Base-by-base conservation (phyloP, 2,329 filamentous ascomycete genomes). In the Aurifilum marmelostoma region DNA sequence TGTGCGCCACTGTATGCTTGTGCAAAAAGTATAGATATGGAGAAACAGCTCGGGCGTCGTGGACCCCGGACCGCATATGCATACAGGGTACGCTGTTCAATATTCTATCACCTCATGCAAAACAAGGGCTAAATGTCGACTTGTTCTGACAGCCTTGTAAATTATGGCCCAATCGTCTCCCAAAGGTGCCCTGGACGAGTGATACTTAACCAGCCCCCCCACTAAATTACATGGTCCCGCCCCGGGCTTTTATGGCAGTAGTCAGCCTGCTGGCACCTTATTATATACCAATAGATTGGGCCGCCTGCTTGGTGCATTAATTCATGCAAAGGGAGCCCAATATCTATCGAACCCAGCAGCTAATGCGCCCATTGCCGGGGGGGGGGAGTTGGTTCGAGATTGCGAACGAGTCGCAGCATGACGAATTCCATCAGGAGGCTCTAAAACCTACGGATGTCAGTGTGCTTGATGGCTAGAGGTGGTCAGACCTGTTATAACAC, bases 251-350 rank as follows among this genome's bases (percentile, higher is more conserved):
- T 18, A 47, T 18, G 41, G 41, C n/a, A n/a, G 37, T 47, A 47
- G 43, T n/a, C 43, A 54, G 50, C 14, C n/a, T 54, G 24, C 50
- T 27, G 24, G n/a, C 24, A 5, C 27, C 3, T 34, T 34, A n/a
- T n/a, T 27, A 12, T 16, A 3, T 24, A 12, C 50, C 50, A 54
- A 16, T 54, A 14, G 8, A 54, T 24, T 54, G 27, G 12, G 50
- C n/a, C 50, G 50, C 50, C 50, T 47, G 21, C 43, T n/a, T 47
- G n/a, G n/a, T n/a, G 50, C 50, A 54, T 54, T 54, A 54, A 27
- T 54, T 54, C 50, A 54, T 54, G 50, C 50, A 27, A 54, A 27
- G 27, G 7, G 6, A 11, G 41, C 6, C 43, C 18, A 54, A 54
- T 54, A 52, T 52, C 47, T 54, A 54, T 27, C 50, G 12, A 24